Percentiles rank a stretch among this genome's conserved stretches.
Conservation (phyloP, 352 stramenopile genomes). For the Blastocystis sp. region DNA sequence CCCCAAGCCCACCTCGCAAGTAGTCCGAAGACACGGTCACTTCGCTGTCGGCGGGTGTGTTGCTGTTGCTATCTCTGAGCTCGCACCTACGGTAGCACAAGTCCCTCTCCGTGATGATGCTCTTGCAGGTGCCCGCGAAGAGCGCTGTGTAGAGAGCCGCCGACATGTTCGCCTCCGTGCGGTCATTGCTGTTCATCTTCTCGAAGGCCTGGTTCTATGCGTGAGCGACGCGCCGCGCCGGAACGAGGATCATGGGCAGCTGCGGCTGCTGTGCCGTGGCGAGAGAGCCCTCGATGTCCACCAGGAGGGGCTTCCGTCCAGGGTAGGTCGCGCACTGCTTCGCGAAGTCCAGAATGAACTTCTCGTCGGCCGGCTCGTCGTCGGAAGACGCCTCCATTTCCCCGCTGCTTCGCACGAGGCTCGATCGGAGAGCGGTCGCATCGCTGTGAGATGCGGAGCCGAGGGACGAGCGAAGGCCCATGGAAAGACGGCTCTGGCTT, state of each 20-base stretch:
- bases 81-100: neutral
- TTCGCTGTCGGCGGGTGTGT: neutral
- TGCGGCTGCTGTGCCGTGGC: neutral
- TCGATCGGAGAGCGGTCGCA: neutral
- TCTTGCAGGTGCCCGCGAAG: conserved; percentile 51
- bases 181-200: conserved; percentile 62
- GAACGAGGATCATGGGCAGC: conserved; percentile 57
- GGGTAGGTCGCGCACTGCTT: conserved; percentile 28
- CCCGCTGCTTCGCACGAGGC: neutral
- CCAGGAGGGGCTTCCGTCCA: conserved; percentile 36
- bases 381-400: neutral
- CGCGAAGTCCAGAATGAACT: conserved; percentile 61
- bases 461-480: neutral
- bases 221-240: neutral
- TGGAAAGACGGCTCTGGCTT: neutral
- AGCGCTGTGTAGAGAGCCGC: conserved; percentile 31
- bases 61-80: neutral
- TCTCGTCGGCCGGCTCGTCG: neutral
- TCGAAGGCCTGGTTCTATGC: conserved; percentile 58
- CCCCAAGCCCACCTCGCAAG: neutral
- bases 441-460: neutral
- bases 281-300: conserved; percentile 36
- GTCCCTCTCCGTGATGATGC: conserved; percentile 13
- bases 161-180: conserved; percentile 18
- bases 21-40: neutral